phyloP scores from a whole-genome alignment of 179 eudicot species.

The Nepenthes alata region DNA sequence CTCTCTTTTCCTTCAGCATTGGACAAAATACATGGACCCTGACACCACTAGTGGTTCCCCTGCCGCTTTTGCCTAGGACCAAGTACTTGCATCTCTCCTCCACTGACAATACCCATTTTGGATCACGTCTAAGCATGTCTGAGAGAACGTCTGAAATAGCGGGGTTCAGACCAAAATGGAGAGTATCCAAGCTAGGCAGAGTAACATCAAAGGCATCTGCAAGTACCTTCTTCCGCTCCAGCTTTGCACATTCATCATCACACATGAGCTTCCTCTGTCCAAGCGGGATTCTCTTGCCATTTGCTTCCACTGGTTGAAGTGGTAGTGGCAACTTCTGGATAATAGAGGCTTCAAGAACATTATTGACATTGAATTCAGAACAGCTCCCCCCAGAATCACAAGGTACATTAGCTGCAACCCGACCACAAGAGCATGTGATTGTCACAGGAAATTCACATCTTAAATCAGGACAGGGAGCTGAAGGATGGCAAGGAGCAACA shows the following conservation, averaged over 20 bases:
- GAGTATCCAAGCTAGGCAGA: constrained; percentile 56
- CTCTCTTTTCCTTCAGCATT: constrained; percentile 80
- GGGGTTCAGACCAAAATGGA: constrained; percentile 66
- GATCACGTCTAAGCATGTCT: constrained; percentile 65
- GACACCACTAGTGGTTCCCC: constrained; percentile 31
- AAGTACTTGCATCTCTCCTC: constrained; percentile 84
- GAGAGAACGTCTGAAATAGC: constrained; percentile 49
- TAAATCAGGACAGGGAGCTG: constrained; percentile 58
- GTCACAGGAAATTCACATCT: constrained; percentile 72
- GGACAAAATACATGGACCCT: constrained; percentile 82
- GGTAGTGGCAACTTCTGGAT: constrained; percentile 67
- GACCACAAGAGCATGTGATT: constrained; percentile 81
- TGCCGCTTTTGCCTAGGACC: constrained; percentile 63
- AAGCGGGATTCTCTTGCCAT: constrained; percentile 57
- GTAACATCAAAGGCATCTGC: constrained; percentile 86
- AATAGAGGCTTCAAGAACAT: constrained; percentile 58
- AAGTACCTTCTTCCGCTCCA: constrained; percentile 66
- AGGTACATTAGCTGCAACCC: constrained; percentile 58
- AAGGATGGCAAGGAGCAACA: constrained; percentile 71
- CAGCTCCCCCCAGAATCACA: constrained; percentile 76
- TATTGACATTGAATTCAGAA: constrained; percentile 32
- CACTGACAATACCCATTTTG: constrained; percentile 81
- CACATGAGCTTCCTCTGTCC: constrained; percentile 81
- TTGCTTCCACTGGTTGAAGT: constrained; percentile 68
- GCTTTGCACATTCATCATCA: constrained; percentile 81